Conservation (phyloP, 1,139 yeast genomes). For the Hyphopichia burtonii region DNA sequence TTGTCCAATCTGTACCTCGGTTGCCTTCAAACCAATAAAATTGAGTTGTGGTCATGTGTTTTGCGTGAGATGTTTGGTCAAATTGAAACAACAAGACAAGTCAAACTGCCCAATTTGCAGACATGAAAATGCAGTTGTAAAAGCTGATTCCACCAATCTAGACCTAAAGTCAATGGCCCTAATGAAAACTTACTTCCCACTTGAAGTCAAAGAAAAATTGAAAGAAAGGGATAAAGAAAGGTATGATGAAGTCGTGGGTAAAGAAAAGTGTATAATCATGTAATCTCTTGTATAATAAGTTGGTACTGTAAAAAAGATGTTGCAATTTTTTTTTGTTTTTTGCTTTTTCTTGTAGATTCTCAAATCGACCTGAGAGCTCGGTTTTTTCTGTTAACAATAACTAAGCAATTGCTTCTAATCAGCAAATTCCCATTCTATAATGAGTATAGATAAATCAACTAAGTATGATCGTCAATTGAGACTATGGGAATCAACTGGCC, state of each 20-base stretch:
- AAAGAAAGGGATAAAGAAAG: conserved; percentile 58
- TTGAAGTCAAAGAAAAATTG: conserved; percentile 62
- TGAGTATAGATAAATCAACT: conserved; percentile 34
- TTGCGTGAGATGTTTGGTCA: conserved; percentile 70
- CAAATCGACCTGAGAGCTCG: no score
- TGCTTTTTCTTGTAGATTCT: background rate
- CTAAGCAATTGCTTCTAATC: no score
- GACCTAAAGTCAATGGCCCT: conserved; percentile 53
- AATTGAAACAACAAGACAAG: conserved; percentile 56
- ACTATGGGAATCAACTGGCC: conserved; percentile 84
- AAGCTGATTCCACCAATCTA: conserved; percentile 60
- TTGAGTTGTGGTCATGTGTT: conserved; percentile 64
- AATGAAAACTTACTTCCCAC: conserved; percentile 62
- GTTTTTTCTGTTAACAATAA: background rate
- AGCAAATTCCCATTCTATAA: no score
- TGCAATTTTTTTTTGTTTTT: background rate
- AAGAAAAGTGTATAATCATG: conserved; percentile 10
- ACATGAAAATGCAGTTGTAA: conserved; percentile 44
- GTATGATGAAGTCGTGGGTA: conserved; percentile 27
- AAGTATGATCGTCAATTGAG: conserved; percentile 88
- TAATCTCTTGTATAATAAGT: conserved; percentile 2
- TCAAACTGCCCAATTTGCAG: conserved; percentile 71
- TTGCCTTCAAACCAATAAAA: conserved; percentile 70
- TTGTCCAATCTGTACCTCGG: conserved; percentile 69
- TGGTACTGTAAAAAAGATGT: background rate